Evolutionary conservation across 192 early-diverging fungal species (phyloP).

Genomic region (Linnemannia elongata): DNA sequence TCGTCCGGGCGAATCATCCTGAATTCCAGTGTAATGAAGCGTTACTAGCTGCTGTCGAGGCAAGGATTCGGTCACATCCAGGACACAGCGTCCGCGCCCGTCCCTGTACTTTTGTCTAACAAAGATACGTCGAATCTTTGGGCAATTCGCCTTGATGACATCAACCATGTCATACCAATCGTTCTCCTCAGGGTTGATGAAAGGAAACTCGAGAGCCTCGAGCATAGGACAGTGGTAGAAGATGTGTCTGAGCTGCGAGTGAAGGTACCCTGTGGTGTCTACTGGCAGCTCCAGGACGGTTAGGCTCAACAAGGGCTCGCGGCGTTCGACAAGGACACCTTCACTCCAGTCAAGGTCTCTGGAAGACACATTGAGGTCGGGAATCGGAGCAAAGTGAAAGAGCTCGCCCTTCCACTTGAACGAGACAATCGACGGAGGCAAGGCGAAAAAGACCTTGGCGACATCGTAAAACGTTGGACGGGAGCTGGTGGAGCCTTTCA

Average conservation of each 20-base stretch:
- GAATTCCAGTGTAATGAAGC: neutral
- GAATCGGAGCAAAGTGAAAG: neutral
- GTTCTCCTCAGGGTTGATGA: neutral
- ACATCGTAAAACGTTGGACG: neutral
- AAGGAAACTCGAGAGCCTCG: neutral
- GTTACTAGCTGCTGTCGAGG: neutral
- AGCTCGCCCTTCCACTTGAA: neutral
- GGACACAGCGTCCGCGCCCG: neutral
- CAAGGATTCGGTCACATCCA: neutral
- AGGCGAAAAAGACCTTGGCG: slow-evolving; percentile 1
- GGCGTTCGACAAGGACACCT: neutral
- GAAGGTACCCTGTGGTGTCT: neutral
- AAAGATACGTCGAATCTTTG: neutral
- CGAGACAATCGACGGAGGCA: slow-evolving; percentile 1
- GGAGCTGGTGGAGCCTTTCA: neutral
- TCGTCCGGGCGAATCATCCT: neutral
- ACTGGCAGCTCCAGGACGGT: neutral
- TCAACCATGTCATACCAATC: neutral
- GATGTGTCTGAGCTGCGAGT: neutral
- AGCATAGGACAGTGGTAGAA: neutral
- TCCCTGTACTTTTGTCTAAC: neutral
- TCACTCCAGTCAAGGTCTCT: neutral
- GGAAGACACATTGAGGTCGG: neutral
- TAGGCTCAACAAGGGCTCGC: neutral
- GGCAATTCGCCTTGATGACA: neutral